phyloP scores from a whole-genome alignment of 495 filamentous ascomycete species.

The Neurospora pannonica region DNA sequence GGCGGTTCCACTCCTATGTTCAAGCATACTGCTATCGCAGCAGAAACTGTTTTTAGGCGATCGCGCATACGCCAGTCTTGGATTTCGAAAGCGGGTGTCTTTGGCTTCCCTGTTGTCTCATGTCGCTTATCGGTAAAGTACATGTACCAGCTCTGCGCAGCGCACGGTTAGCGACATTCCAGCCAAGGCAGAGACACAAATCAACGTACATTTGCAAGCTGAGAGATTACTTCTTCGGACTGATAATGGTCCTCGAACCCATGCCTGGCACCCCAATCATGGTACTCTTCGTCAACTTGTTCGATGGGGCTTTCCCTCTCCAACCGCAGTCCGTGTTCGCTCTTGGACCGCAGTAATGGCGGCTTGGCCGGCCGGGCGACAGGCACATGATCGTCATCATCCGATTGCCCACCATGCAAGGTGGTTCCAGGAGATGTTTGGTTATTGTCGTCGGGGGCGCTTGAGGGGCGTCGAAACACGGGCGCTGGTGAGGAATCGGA shows the following conservation, averaged over 20 bases:
- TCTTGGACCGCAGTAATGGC: constrained; percentile 57
- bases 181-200: constrained; percentile 12
- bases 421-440: neutral
- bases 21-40: constrained; percentile 84
- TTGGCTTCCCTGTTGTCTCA: constrained; percentile 89
- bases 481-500: constrained; percentile 5
- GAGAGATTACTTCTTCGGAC: constrained; percentile 53
- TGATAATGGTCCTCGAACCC: constrained; percentile 63
- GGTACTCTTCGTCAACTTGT: constrained; percentile 27
- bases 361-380: constrained; percentile 38
- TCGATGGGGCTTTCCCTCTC: constrained; percentile 27
- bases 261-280: constrained; percentile 49
- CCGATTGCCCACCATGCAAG: constrained; percentile 3
- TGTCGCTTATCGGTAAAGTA: constrained; percentile 97
- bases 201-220: constrained; percentile 44
- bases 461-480: constrained; percentile 20
- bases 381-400: constrained; percentile 14
- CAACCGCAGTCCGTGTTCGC: constrained; percentile 52
- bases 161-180: constrained; percentile 5
- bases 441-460: constrained; percentile 21
- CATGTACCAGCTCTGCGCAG: constrained; percentile 83
- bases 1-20: constrained; percentile 98
- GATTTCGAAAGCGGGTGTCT: constrained; percentile 46
- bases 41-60: constrained; percentile 90
- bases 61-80: constrained; percentile 97